A percentile compares a stretch with the other conserved stretches of the same genome.
Conservation (phyloP, 2,329 filamentous ascomycete species). For the Talaromyces sp. region DNA sequence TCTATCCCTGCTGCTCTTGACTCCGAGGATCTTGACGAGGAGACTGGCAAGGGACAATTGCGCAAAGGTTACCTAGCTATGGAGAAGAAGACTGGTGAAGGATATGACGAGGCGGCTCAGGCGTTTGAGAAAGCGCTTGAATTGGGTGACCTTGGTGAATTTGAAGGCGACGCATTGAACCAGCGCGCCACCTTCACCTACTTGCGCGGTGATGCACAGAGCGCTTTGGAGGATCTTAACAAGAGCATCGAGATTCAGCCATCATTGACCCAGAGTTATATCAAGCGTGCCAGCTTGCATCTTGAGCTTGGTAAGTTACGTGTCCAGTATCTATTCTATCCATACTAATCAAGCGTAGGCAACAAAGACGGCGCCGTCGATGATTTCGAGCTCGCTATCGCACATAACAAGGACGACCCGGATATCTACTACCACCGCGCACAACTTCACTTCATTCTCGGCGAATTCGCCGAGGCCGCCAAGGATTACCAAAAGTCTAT, state of each 20-base stretch:
- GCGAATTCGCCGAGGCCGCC: conserved; percentile 86
- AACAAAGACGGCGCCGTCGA: conserved; percentile 80
- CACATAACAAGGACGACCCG: conserved; percentile 81
- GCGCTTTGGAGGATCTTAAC: conserved; percentile 79
- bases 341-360: conserved; percentile 50
- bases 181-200: conserved; percentile 95
- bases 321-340: not conserved
- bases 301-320: conserved; percentile 74
- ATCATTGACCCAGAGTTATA: conserved; percentile 88
- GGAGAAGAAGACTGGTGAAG: conserved; percentile 81
- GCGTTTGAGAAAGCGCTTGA: conserved; percentile 88
- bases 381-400: conserved; percentile 82
- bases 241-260: conserved; percentile 91
- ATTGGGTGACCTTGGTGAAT: conserved; percentile 71
- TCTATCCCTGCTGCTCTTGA: conserved; percentile 76
- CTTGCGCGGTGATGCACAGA: conserved; percentile 79
- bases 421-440: conserved; percentile 99
- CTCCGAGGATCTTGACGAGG: conserved; percentile 73
- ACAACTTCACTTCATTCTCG: conserved; percentile 96
- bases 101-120: conserved; percentile 81
- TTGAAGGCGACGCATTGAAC: conserved; percentile 91
- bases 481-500: conserved; percentile 99
- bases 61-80: conserved; percentile 78
- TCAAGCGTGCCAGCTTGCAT: conserved; percentile 98
- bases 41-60: conserved; percentile 79